phyloP scores from a whole-genome alignment of 2,329 filamentous ascomycete species.

The Penicillium nordicum region DNA sequence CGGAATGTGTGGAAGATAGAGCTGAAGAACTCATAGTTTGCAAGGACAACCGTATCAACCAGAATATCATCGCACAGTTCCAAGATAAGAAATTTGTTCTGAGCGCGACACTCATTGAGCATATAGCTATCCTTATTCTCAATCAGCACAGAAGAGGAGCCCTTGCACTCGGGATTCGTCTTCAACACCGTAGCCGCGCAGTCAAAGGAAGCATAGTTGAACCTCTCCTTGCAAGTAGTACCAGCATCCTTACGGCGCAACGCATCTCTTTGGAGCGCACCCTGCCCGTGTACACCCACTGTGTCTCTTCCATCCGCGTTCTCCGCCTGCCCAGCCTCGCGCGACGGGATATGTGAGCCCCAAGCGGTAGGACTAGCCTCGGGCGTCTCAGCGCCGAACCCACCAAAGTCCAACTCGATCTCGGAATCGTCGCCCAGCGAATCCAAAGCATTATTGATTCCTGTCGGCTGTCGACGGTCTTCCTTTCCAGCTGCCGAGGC shows the following conservation, averaged over 20 bases:
- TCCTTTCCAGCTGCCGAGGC: conserved; percentile 49
- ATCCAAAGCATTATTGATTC: conserved; percentile 67
- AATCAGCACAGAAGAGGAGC: conserved; percentile 80
- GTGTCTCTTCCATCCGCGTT: conserved; percentile 1
- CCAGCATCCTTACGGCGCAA: conserved; percentile 86
- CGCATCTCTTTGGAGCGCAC: conserved; percentile 50
- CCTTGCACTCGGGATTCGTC: conserved; percentile 80
- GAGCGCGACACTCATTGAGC: conserved; percentile 81
- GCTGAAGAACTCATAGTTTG: conserved; percentile 98
- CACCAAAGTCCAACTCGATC: conserved; percentile 70
- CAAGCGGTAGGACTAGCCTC: conserved; percentile 33
- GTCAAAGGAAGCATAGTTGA: conserved; percentile 97
- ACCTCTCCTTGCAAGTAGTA: conserved; percentile 95
- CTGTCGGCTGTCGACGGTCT: conserved; percentile 46
- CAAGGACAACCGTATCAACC: conserved; percentile 93
- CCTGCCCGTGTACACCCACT: conserved; percentile 38
- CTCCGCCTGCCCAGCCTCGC: conserved; percentile 16
- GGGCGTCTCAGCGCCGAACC: conserved; percentile 53
- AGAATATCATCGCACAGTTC: conserved; percentile 84
- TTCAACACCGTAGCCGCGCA: conserved; percentile 92
- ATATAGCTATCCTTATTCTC: conserved; percentile 99
- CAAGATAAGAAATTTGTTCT: conserved; percentile 91
- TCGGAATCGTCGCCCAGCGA: conserved; percentile 83
- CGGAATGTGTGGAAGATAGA: conserved; percentile 91
- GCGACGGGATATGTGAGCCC: conserved; percentile 29